Evolutionary conservation across 768 basidiomycete species (phyloP).

Genomic region (Kwoniella bestiolae): DNA sequence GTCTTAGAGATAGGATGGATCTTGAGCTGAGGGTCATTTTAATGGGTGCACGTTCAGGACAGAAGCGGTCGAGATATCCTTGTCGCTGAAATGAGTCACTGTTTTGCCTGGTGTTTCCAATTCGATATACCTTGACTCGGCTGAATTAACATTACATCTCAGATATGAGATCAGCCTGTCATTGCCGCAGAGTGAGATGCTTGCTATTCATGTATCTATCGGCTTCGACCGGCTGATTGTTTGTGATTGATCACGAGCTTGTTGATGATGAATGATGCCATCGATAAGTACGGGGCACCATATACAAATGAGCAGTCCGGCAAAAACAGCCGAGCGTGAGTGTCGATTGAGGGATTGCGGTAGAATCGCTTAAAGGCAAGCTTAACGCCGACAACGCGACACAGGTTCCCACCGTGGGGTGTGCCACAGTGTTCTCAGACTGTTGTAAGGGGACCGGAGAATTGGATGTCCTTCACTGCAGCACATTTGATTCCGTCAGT

Average conservation of each 20-base stretch:
- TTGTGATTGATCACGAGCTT: constrained; percentile 11
- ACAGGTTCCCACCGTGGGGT: neutral
- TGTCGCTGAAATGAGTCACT: too few species aligned
- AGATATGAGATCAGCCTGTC: neutral
- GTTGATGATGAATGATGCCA: constrained; percentile 22
- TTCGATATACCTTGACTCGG: neutral
- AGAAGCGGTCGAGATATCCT: neutral
- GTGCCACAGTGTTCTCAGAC: neutral
- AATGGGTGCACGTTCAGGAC: too few species aligned
- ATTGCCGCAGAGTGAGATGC: too few species aligned
- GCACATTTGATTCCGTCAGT: constrained; percentile 3
- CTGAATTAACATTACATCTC: neutral
- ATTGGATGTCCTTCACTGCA: neutral
- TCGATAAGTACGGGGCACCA: constrained; percentile 3
- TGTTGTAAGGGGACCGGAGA: neutral
- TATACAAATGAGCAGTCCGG: neutral
- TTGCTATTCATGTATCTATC: too few species aligned
- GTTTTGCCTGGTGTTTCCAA: neutral
- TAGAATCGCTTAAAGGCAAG: neutral
- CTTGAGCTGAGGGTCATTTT: constrained; percentile 2
- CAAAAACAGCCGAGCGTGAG: neutral
- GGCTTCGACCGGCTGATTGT: constrained; percentile 1
- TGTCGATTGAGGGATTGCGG: neutral
- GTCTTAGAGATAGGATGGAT: neutral
- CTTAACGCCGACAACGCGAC: constrained; percentile 11